Conservation (phyloP, 495 filamentous ascomycete genomes). For the Podospora conica region DNA sequence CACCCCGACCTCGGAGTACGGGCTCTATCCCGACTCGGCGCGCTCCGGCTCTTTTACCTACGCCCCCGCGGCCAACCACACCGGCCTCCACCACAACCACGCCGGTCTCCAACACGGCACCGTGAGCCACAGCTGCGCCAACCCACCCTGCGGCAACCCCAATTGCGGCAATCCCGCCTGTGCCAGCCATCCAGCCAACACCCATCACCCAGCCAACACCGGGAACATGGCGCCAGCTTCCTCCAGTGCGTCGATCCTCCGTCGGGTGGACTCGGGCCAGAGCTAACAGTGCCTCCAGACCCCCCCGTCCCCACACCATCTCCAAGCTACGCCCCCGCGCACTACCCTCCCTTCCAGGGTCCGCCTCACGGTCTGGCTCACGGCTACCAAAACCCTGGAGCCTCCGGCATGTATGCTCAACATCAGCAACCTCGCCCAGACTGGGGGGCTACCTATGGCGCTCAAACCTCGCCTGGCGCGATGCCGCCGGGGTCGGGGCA, state of each 20-base stretch:
- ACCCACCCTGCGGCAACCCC: slow-evolving; percentile 38
- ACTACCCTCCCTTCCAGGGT: slow-evolving; percentile 75
- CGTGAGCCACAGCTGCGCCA: neutral
- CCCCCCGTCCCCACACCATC: slow-evolving; percentile 89
- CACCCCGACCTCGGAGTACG: slow-evolving; percentile 86
- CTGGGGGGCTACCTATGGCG: slow-evolving; percentile 49
- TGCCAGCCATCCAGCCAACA: slow-evolving; percentile 66
- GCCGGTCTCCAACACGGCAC: neutral
- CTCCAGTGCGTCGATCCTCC: slow-evolving; percentile 91
- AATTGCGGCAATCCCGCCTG: slow-evolving; percentile 69
- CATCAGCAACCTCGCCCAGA: slow-evolving; percentile 70
- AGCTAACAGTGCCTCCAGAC: slow-evolving; percentile 99
- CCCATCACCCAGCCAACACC: slow-evolving; percentile 65
- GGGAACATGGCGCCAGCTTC: slow-evolving; percentile 90
- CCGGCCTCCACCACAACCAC: slow-evolving; percentile 30
- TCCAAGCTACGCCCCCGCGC: slow-evolving; percentile 72
- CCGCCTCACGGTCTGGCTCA: slow-evolving; percentile 80
- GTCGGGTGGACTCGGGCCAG: slow-evolving; percentile 71
- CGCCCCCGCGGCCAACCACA: slow-evolving; percentile 64
- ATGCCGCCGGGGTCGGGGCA: slow-evolving; percentile 44
- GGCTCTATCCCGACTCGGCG: slow-evolving; percentile 68
- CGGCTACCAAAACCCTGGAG: slow-evolving; percentile 50
- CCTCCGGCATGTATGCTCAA: slow-evolving; percentile 57
- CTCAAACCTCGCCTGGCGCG: slow-evolving; percentile 60
- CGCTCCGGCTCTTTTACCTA: slow-evolving; percentile 74